phyloP scores from a whole-genome alignment of 1,284 basidiomycete genomes.

The Tilletia caries region DNA sequence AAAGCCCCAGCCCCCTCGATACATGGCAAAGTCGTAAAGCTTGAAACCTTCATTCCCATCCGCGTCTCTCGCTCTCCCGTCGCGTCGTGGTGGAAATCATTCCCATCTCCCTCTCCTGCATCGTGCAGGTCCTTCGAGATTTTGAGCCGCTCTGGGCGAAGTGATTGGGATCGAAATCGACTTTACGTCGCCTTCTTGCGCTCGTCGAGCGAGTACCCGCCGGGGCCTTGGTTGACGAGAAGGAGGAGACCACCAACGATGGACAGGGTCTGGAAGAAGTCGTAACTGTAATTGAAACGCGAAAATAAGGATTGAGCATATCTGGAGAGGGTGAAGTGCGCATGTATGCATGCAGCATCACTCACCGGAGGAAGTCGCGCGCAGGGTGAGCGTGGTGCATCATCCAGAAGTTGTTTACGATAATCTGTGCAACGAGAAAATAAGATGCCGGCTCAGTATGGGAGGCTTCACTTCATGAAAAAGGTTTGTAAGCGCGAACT shows the following conservation, averaged over 20 bases:
- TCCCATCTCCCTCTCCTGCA: no score
- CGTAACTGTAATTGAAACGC: conserved; percentile 30
- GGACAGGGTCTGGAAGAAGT: conserved; percentile 60
- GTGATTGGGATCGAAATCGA: background rate
- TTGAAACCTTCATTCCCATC: no score
- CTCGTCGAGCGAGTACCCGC: conserved; percentile 95
- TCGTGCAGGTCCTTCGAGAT: no score
- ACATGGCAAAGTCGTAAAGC: no score
- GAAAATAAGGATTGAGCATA: background rate
- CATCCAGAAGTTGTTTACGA: conserved; percentile 99
- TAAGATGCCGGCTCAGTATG: background rate
- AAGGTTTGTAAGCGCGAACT: background rate
- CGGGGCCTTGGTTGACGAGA: conserved; percentile 96
- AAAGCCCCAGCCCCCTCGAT: no score
- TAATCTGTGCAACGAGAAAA: conserved; percentile 56
- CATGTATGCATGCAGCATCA: conserved; percentile 35
- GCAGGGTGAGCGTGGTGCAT: conserved; percentile 86
- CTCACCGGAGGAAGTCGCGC: conserved; percentile 80
- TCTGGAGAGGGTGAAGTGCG: background rate
- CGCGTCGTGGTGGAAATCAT: no score
- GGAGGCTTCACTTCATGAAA: background rate
- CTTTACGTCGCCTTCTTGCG: conserved; percentile 77
- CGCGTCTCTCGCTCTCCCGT: no score
- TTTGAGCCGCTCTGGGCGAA: background rate
- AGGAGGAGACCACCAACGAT: conserved; percentile 96